phyloP scores from a whole-genome alignment of 176 grass and related monocot species.

The Saccharum officinarum region DNA sequence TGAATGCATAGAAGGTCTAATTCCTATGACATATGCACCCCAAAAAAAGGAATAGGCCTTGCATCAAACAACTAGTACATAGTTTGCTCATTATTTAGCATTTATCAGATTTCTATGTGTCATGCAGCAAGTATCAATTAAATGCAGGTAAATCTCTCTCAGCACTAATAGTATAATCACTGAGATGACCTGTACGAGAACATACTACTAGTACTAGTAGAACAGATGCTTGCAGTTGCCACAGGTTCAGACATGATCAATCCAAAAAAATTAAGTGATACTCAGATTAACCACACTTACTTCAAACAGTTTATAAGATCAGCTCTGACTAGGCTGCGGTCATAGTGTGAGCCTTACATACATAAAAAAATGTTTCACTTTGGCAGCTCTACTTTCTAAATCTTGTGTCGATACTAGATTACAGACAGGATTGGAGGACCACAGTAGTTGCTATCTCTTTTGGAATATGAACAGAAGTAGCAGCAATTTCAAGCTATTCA shows the following conservation, averaged over 20 bases:
- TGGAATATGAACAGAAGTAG: neutral
- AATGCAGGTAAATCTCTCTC: slow-evolving; percentile 4
- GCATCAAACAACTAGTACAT: slow-evolving; percentile 2
- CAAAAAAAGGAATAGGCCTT: neutral
- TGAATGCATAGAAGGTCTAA: slow-evolving; percentile 6
- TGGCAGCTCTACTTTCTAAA: slow-evolving; percentile 6
- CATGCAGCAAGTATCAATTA: neutral
- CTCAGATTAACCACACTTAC: too few relatives aligned
- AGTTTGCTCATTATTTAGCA: neutral
- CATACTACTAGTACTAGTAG: neutral
- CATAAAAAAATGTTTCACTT: neutral
- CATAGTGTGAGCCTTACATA: too few relatives aligned
- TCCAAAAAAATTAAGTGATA: too few relatives aligned
- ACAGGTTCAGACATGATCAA: too few relatives aligned
- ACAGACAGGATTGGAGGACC: neutral
- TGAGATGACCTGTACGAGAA: neutral
- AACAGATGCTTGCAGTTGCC: too few relatives aligned
- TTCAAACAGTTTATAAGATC: too few relatives aligned
- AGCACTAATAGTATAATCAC: neutral
- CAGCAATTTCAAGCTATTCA: slow-evolving; percentile 10
- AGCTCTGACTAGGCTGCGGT: too few relatives aligned
- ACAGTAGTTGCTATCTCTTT: neutral
- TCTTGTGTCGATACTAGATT: neutral
- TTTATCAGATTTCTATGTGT: neutral
- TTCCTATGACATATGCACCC: neutral